These are phyloP conservation scores for Pichia norvegensis DNA, from an alignment of 1,139 yeast genomes.

Conservation along the genomic window DNA sequence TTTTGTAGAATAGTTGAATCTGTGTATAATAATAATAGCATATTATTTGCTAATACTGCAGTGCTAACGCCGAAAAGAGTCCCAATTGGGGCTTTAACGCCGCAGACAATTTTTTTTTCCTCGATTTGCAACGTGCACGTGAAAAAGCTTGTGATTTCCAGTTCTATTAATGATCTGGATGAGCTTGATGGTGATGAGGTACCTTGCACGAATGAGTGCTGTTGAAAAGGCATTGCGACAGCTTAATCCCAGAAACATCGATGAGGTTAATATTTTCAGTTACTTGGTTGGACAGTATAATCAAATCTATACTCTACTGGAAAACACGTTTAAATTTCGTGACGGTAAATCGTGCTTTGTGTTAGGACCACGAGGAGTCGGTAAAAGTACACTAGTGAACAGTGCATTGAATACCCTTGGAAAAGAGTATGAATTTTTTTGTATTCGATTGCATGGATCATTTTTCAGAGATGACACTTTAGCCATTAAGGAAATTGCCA, in stretches of 20 bases:
- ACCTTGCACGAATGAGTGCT: background rate
- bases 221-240: background rate
- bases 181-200: background rate
- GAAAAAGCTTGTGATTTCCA: background rate
- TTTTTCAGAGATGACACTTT: conserved; percentile 67
- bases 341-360: conserved; percentile 79
- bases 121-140: too few species aligned
- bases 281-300: conserved; percentile 30
- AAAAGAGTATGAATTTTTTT: conserved; percentile 43
- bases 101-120: too few species aligned
- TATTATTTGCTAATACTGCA: too few species aligned
- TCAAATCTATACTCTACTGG: conserved; percentile 50
- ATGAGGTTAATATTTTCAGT: background rate
- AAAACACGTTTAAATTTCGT: conserved; percentile 55
- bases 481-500: conserved; percentile 80
- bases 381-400: conserved; percentile 62
- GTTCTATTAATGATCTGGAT: too few species aligned
- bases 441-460: conserved; percentile 59
- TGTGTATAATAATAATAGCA: too few species aligned
- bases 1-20: too few species aligned
- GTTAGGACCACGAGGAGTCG: conserved; percentile 74
- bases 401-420: conserved; percentile 46
- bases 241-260: conserved; percentile 10
- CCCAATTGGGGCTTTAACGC: too few species aligned
- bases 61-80: too few species aligned